Conservation (phyloP, 371 early-diverging fungal genomes). For the Mucor indicus region DNA sequence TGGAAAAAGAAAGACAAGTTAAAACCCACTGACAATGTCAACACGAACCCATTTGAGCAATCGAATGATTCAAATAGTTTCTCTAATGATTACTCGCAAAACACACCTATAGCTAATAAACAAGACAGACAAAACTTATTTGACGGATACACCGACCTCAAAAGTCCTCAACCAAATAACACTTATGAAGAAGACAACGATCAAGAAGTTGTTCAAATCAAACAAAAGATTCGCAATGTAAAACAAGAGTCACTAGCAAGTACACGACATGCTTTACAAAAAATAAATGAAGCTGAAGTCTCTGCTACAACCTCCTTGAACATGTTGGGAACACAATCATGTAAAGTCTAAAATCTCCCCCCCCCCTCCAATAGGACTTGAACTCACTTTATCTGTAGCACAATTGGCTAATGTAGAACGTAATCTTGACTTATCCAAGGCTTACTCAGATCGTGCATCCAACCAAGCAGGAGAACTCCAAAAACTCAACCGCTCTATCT, state of each 20-base stretch:
- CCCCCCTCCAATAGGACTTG: too few species aligned
- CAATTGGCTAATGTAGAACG: conserved; percentile 66
- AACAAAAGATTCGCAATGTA: conserved; percentile 59
- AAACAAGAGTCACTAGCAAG: conserved; percentile 74
- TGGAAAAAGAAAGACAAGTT: conserved; percentile 21
- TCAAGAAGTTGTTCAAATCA: conserved; percentile 58
- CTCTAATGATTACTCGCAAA: not conserved
- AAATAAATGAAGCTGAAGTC: conserved; percentile 63
- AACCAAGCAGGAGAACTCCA: conserved; percentile 73
- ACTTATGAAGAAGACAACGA: conserved; percentile 52
- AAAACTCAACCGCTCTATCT: conserved; percentile 77
- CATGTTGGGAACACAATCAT: conserved; percentile 62
- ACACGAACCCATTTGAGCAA: conserved; percentile 13
- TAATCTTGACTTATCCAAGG: conserved; percentile 69
- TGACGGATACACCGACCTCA: conserved; percentile 4
- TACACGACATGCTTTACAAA: conserved; percentile 68
- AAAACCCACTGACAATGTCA: not conserved
- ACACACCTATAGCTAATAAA: not conserved
- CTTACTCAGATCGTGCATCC: conserved; percentile 69
- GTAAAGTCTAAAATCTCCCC: too few species aligned
- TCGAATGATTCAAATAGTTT: not conserved
- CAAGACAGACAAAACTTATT: conserved; percentile 25
- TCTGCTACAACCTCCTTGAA: conserved; percentile 64
- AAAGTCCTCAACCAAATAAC: not conserved
- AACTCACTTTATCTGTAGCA: conserved; percentile 24